Evolutionary conservation across 2,329 filamentous ascomycete species (phyloP), one percentile per base, ranked within the genome.

Genomic region (Trichophyton schoenleinii): DNA sequence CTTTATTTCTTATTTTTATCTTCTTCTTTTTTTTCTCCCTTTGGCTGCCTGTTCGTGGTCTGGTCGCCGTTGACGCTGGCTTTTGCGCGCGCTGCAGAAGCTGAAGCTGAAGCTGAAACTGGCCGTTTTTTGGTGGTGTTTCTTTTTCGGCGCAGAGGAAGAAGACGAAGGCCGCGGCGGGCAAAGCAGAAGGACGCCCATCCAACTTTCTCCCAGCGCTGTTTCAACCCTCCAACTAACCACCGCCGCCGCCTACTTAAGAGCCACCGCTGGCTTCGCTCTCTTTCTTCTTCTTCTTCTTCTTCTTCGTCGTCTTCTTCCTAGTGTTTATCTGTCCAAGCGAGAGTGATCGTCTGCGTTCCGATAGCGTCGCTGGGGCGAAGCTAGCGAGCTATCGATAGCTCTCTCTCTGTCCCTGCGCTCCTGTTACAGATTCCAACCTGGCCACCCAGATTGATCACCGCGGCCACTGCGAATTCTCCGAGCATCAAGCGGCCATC

Each of bases 331-430:
- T 38, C 34, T 13, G 9, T 36, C 11, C 8, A 13, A 0, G 9
- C 34, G 3, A 38, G 34, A 3, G 34, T 11, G 34, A 3, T 11
- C 34, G 34, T 36, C 34, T 20, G 20, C 44, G 4, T 48, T 25
- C 5, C 41, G 3, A 20, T 48, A 48, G 15, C 44, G n/a, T 48
- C 34, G 18, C 42, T 3, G 18, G 20, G 44, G 9, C 44, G 44
- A 48, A 53, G 22, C 28, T 53, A 53, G 49, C 13, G 22, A 53
- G 49, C 49, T 53, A 53, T 53, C 25, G 49, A 53, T 53, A 53
- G 49, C 49, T 53, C 13, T 18, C 28, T 31, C 28, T 31, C 38
- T 13, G 38, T 3, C 41, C 41, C 18, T n/a, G 41, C 41, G n/a
- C 15, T n/a, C 4, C 41, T 15, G n/a, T 18, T 44, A 18, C n/a